These are phyloP conservation scores for Metarhizium humberi DNA, from an alignment of 2,329 filamentous ascomycete species.

Conservation along the genomic window DNA sequence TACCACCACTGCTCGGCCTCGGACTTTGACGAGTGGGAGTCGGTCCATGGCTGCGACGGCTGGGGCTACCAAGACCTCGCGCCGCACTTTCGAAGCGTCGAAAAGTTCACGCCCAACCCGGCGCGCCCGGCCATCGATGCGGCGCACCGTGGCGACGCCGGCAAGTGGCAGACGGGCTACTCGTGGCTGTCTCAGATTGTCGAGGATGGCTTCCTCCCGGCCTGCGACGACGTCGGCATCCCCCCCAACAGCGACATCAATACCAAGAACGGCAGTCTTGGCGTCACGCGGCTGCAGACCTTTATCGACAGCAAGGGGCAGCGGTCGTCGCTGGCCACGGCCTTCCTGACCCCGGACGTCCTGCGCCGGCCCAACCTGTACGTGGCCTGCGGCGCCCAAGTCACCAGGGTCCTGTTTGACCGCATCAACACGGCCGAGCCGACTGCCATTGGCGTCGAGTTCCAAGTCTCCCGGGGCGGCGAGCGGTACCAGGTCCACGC, in stretches of 20 bases:
- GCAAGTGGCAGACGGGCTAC: slow-evolving; percentile 12
- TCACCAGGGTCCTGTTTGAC: slow-evolving; percentile 10
- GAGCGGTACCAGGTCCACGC: slow-evolving; percentile 19
- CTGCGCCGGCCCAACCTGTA: slow-evolving; percentile 10
- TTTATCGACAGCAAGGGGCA: slow-evolving; percentile 11
- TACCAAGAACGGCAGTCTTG: slow-evolving; percentile 8
- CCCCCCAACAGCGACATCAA: slow-evolving; percentile 8
- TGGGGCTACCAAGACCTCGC: slow-evolving; percentile 13
- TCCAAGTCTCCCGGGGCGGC: slow-evolving; percentile 5
- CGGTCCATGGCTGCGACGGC: slow-evolving; percentile 9
- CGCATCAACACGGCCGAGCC: slow-evolving; percentile 5
- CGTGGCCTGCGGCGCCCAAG: slow-evolving; percentile 10
- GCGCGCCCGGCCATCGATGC: slow-evolving; percentile 8
- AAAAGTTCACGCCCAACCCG: slow-evolving; percentile 12
- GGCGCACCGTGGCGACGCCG: slow-evolving; percentile 6
- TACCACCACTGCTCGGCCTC: slow-evolving; percentile 13
- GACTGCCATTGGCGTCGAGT: slow-evolving; percentile 10
- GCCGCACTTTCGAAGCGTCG: slow-evolving; percentile 11
- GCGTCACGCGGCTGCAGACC: slow-evolving; percentile 10
- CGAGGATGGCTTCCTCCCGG: slow-evolving; percentile 10
- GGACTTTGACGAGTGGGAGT: slow-evolving; percentile 13
- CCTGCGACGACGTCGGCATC: slow-evolving; percentile 9
- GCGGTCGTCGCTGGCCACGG: slow-evolving; percentile 12
- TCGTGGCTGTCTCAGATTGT: slow-evolving; percentile 8
- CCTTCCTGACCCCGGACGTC: slow-evolving; percentile 9